Evolutionary conservation across 805 yeast genomes (phyloP).

Genomic region (Wickerhamomyces hampshirensis): DNA sequence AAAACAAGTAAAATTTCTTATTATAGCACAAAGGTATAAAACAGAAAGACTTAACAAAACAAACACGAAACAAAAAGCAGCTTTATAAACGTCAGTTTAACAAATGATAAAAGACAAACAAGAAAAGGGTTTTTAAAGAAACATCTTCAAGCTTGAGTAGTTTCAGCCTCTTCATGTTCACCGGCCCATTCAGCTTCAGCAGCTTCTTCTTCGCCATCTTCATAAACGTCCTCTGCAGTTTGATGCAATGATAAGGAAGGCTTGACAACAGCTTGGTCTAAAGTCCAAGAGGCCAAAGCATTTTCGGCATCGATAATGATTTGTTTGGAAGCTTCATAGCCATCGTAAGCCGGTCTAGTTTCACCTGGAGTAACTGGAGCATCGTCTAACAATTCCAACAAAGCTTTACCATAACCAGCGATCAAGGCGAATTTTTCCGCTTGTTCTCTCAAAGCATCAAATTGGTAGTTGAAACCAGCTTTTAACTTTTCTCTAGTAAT

Average conservation of each 20-base stretch:
- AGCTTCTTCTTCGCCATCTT: constrained; percentile 36
- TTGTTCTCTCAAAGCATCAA: constrained; percentile 91
- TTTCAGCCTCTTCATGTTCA: constrained; percentile 17
- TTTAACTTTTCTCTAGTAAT: constrained; percentile 97
- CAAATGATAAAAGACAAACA: background rate
- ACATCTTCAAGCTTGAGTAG: background rate
- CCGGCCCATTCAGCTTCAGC: constrained; percentile 33
- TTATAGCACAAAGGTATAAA: no score
- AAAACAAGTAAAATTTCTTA: no score
- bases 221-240: constrained; percentile 58
- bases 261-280: constrained; percentile 91
- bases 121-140: background rate
- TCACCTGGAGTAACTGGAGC: constrained; percentile 99
- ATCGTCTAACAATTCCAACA: constrained; percentile 92
- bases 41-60: no score
- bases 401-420: constrained; percentile 98
- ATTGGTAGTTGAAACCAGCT: constrained; percentile 96
- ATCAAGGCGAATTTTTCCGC: constrained; percentile 94
- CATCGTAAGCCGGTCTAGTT: constrained; percentile 97
- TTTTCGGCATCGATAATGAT: constrained; percentile 95
- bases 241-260: constrained; percentile 87
- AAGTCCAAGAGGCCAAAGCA: constrained; percentile 94
- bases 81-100: no score
- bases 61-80: no score
- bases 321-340: constrained; percentile 97